These are phyloP conservation scores for Aspergillus aculeatus DNA, from an alignment of 2,329 filamentous ascomycete genomes.

Conservation along the genomic window DNA sequence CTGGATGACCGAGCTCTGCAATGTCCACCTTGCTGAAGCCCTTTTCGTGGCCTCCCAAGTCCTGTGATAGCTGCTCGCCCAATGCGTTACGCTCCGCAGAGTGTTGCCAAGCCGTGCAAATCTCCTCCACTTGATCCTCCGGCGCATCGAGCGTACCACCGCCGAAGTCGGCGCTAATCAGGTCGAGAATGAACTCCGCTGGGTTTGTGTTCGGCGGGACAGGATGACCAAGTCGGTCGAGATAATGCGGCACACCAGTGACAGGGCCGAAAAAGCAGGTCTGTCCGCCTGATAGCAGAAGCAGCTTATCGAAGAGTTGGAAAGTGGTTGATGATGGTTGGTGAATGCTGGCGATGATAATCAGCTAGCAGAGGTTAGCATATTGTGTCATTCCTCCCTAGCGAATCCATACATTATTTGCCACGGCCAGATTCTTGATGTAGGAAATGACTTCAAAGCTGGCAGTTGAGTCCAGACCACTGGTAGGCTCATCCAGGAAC, in stretches of 20 bases:
- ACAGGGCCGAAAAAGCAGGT: constrained; percentile 72
- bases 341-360: constrained; percentile 80
- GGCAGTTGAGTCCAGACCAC: constrained; percentile 75
- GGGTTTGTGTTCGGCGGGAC: constrained; percentile 73
- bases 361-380: constrained; percentile 48
- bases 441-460: constrained; percentile 75
- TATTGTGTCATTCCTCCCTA: neutral
- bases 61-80: constrained; percentile 28
- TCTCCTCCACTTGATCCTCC: constrained; percentile 49
- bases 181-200: constrained; percentile 75
- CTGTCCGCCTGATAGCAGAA: constrained; percentile 69
- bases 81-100: constrained; percentile 45
- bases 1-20: constrained; percentile 39
- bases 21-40: constrained; percentile 19
- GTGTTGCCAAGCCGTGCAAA: constrained; percentile 57
- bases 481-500: constrained; percentile 82
- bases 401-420: constrained; percentile 55
- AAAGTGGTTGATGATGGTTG: constrained; percentile 81
- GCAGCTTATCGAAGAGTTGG: constrained; percentile 74
- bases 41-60: constrained; percentile 23
- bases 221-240: constrained; percentile 57
- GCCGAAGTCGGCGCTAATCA: constrained; percentile 75
- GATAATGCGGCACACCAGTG: constrained; percentile 60
- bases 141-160: constrained; percentile 48
- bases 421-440: constrained; percentile 64